These are phyloP conservation scores for Trifolium dubium DNA, from an alignment of 306 rosid species.

Conservation along the genomic window DNA sequence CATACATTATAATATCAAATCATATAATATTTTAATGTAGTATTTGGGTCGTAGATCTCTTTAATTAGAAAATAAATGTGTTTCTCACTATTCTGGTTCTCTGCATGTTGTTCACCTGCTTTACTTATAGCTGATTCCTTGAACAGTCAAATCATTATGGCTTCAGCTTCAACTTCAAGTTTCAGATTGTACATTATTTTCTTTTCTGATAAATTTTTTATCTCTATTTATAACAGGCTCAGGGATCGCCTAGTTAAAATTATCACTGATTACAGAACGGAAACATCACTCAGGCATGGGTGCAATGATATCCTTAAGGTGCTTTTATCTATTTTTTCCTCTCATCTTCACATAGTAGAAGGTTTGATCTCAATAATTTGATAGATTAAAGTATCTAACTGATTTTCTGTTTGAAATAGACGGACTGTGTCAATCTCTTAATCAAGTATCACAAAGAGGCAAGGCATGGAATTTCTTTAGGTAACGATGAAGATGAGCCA, in stretches of 20 bases:
- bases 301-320: constrained; percentile 98
- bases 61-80: not conserved
- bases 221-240: constrained; percentile 61
- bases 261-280: constrained; percentile 92
- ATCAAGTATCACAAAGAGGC: constrained; percentile 91
- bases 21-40: not conserved
- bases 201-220: constrained; percentile 17
- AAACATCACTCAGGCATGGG: constrained; percentile 94
- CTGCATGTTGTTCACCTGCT: constrained; percentile 16
- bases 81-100: constrained; percentile 26
- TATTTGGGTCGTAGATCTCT: constrained; percentile 28
- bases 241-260: constrained; percentile 94
- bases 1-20: constrained; percentile 3
- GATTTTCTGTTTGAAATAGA: constrained; percentile 58
- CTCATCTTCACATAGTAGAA: not conserved
- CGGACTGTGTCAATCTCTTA: constrained; percentile 87
- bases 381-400: constrained; percentile 26
- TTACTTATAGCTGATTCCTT: constrained; percentile 8
- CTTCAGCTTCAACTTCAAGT: constrained; percentile 32
- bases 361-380: constrained; percentile 22
- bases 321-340: constrained; percentile 24
- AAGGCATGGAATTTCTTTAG: constrained; percentile 77
- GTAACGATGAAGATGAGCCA: constrained; percentile 73
- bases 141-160: constrained; percentile 28
- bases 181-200: constrained; percentile 35